A percentile compares a stretch with the other conserved stretches of the same genome.
phyloP scores from a whole-genome alignment of 768 basidiomycete species.

The Fibroporia radiculosa region DNA sequence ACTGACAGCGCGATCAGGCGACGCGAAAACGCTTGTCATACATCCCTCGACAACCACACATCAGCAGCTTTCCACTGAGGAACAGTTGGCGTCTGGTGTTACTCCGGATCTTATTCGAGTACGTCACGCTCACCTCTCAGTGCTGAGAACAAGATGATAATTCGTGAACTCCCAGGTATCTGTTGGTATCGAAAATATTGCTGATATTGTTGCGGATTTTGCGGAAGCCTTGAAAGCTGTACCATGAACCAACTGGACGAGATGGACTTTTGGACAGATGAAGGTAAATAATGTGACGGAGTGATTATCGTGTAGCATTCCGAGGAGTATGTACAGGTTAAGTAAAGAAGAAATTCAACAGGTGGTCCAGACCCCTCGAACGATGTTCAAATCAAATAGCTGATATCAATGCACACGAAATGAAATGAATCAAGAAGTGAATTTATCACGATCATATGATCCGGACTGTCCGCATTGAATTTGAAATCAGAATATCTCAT shows the following conservation, averaged over 20 bases:
- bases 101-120: slow-evolving; percentile 72
- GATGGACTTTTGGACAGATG: not conserved
- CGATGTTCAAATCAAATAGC: too few relatives aligned
- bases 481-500: too few relatives aligned
- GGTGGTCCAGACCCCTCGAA: too few relatives aligned
- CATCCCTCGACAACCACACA: slow-evolving; percentile 78
- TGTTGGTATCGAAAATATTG: slow-evolving; percentile 34
- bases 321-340: too few relatives aligned
- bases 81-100: slow-evolving; percentile 58
- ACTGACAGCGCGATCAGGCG: slow-evolving; percentile 28
- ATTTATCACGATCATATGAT: too few relatives aligned
- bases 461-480: too few relatives aligned
- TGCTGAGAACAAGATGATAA: not conserved
- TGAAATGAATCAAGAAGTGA: too few relatives aligned
- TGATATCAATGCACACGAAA: too few relatives aligned
- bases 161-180: slow-evolving; percentile 23
- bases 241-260: slow-evolving; percentile 5
- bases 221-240: slow-evolving; percentile 28
- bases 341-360: too few relatives aligned
- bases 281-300: too few relatives aligned
- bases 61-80: slow-evolving; percentile 52
- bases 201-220: slow-evolving; percentile 38
- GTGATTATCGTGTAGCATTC: too few relatives aligned
- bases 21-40: slow-evolving; percentile 76
- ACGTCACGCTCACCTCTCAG: slow-evolving; percentile 8